A percentile compares a stretch with the other conserved stretches of the same genome.
phyloP scores from a whole-genome alignment of 1,284 basidiomycete genomes.

The Anthracocystis setariae region DNA sequence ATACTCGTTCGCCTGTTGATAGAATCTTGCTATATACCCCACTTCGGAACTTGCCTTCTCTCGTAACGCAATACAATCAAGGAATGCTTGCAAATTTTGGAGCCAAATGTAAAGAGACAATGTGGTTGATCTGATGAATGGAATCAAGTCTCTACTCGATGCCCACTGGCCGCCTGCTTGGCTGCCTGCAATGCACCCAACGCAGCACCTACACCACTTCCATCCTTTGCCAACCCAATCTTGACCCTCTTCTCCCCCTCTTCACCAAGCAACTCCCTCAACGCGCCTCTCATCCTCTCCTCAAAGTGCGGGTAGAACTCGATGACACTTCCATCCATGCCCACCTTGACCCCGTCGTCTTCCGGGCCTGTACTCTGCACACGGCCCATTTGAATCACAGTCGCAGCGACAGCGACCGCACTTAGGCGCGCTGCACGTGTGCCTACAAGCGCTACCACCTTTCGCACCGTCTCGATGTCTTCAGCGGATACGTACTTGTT shows the following conservation, averaged over 20 bases:
- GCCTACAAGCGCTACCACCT: conserved; percentile 81
- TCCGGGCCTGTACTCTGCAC: conserved; percentile 70
- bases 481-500: conserved; percentile 68
- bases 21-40: too few species aligned
- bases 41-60: too few species aligned
- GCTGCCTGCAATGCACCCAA: conserved; percentile 54
- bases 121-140: not conserved
- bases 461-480: conserved; percentile 79
- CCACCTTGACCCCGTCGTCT: conserved; percentile 45
- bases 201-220: conserved; percentile 84
- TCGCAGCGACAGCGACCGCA: conserved; percentile 85
- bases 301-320: conserved; percentile 79
- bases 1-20: too few species aligned
- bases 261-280: conserved; percentile 80
- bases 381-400: conserved; percentile 81
- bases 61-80: not conserved
- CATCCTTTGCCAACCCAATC: conserved; percentile 94
- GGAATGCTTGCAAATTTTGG: not conserved
- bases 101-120: too few species aligned
- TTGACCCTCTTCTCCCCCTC: conserved; percentile 81
- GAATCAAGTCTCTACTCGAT: conserved; percentile 41
- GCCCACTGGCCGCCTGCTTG: conserved; percentile 53
- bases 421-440: conserved; percentile 84
- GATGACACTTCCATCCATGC: conserved; percentile 74
- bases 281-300: conserved; percentile 76